Conservation (phyloP, 2,329 filamentous ascomycete species). For the Aspergillus oerlinghausenensis region DNA sequence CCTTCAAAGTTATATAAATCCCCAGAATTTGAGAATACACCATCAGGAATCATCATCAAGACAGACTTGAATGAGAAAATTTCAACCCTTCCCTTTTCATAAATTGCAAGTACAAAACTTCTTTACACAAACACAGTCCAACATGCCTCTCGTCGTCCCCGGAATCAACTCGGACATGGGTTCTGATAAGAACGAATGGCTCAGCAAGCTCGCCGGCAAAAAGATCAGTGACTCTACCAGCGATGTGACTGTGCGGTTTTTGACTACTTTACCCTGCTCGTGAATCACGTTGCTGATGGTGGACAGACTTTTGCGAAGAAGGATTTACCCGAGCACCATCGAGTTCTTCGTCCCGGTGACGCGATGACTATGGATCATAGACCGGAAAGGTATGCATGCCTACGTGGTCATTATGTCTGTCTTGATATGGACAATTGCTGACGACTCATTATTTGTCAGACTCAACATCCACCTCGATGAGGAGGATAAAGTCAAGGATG, state of each 20-base stretch:
- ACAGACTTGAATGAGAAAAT: background rate
- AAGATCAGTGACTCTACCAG: constrained; percentile 35
- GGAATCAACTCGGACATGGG: constrained; percentile 33
- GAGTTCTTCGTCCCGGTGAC: constrained; percentile 38
- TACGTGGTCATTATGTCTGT: background rate
- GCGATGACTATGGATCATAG: constrained; percentile 40
- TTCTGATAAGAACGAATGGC: constrained; percentile 39
- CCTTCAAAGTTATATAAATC: background rate
- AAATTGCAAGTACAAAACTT: background rate
- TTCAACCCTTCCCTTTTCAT: background rate
- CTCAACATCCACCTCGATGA: constrained; percentile 44
- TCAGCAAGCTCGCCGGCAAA: constrained; percentile 44
- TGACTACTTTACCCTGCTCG: background rate
- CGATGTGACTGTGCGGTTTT: constrained; percentile 31
- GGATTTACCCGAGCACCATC: constrained; percentile 42
- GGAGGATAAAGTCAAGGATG: constrained; percentile 41
- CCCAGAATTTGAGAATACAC: background rate
- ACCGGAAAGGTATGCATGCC: constrained; percentile 35
- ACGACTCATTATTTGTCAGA: constrained; percentile 18
- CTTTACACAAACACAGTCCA: constrained; percentile 4
- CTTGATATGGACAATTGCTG: background rate
- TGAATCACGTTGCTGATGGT: background rate
- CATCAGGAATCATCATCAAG: background rate
- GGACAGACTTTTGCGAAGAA: constrained; percentile 42
- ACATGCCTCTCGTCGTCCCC: constrained; percentile 47